A percentile compares a stretch with the other conserved stretches of the same genome.
These are phyloP conservation scores for Mimosa pudica DNA, from an alignment of 306 rosid genomes.

Conservation along the genomic window DNA sequence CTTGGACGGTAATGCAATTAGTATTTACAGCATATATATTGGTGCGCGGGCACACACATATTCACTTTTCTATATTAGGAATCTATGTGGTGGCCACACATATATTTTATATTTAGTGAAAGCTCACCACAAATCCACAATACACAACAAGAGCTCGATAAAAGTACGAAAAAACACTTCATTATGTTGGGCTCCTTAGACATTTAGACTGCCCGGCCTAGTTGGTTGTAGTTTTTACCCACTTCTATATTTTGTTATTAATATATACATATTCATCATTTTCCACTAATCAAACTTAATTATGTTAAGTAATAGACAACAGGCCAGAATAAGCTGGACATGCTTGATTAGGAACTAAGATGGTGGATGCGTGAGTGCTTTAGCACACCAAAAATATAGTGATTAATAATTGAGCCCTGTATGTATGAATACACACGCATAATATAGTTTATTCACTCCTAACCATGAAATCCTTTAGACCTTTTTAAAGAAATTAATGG, in stretches of 20 bases:
- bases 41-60: neutral
- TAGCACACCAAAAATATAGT: conserved; percentile 1
- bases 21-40: conserved; percentile 39
- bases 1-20: conserved; percentile 27
- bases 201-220: no score
- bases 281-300: neutral
- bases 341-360: neutral
- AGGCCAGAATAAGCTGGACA: neutral
- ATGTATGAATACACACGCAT: no score
- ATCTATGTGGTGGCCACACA: conserved; percentile 13
- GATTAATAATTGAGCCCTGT: neutral
- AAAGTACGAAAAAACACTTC: neutral
- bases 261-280: no score
- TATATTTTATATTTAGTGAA: neutral
- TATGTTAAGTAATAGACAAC: neutral
- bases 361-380: neutral
- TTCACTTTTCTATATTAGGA: conserved; percentile 35
- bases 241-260: no score
- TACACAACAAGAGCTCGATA: conserved; percentile 1
- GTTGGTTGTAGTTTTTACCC: no score
- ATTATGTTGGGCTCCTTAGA: no score
- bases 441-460: no score
- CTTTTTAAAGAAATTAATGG: no score
- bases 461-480: no score
- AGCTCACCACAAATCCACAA: neutral